Evolutionary conservation across 2,329 filamentous ascomycete genomes (phyloP).

Genomic region (Zymoseptoria passerinii): DNA sequence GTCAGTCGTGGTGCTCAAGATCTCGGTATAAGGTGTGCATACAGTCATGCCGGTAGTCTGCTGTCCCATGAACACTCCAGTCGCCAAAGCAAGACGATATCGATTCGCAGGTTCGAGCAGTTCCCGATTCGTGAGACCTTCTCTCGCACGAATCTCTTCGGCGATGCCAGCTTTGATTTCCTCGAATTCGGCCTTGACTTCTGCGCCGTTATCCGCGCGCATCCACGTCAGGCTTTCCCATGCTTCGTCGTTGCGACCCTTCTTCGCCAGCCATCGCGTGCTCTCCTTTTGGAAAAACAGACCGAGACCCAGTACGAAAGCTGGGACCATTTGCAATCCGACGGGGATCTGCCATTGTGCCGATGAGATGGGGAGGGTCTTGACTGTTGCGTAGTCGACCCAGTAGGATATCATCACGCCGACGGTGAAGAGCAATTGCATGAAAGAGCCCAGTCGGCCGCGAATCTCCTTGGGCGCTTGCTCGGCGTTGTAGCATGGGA

Average conservation of each 20-base stretch:
- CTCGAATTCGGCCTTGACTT: conserved; percentile 39
- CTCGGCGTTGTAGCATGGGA: conserved; percentile 36
- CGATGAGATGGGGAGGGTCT: conserved; percentile 27
- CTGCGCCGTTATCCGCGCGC: conserved; percentile 35
- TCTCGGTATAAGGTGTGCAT: neutral
- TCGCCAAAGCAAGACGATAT: conserved; percentile 38
- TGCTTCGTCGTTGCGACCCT: conserved; percentile 39
- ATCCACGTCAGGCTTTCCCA: conserved; percentile 46
- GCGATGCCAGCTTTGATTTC: conserved; percentile 44
- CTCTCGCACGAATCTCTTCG: conserved; percentile 37
- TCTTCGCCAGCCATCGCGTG: conserved; percentile 44
- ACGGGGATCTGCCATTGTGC: conserved; percentile 52
- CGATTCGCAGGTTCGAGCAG: conserved; percentile 40
- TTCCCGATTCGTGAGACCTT: conserved; percentile 30
- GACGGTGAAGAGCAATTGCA: conserved; percentile 44
- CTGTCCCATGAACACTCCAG: conserved; percentile 45
- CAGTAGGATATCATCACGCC: conserved; percentile 47
- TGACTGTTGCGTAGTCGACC: conserved; percentile 43
- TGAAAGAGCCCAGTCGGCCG: conserved; percentile 43
- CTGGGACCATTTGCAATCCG: conserved; percentile 45
- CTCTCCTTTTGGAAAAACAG: conserved; percentile 45
- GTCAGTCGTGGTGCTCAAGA: neutral
- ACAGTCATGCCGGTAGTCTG: conserved; percentile 40
- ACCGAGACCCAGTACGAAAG: conserved; percentile 41
- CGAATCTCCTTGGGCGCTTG: conserved; percentile 41